Conservation (phyloP, 148 eudicot species). For the Fallopia convolvulus region DNA sequence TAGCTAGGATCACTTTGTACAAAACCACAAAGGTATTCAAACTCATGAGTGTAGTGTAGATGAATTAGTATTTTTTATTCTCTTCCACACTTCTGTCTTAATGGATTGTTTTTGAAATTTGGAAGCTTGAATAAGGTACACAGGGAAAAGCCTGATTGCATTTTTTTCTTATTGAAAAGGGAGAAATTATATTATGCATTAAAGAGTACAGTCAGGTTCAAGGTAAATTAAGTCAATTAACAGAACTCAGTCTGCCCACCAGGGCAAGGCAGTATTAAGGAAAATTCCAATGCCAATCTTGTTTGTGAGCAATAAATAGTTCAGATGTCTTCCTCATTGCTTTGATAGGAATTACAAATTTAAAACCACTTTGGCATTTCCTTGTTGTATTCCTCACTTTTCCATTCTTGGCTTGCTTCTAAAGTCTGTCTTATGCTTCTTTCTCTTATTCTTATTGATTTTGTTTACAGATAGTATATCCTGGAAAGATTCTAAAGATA, state of each 20-base stretch:
- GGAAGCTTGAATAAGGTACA: not conserved
- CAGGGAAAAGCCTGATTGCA: not conserved
- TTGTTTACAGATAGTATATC: constrained; percentile 54
- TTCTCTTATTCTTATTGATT: not conserved
- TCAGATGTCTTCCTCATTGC: not conserved
- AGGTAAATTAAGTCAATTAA: no score
- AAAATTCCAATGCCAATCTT: not conserved
- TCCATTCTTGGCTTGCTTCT: not conserved
- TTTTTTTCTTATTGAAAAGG: no score
- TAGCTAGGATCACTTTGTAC: not conserved
- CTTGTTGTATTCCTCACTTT: not conserved
- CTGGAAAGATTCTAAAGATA: constrained; percentile 57
- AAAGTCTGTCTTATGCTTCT: not conserved
- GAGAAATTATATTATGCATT: no score
- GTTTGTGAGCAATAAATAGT: not conserved
- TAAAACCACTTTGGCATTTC: not conserved
- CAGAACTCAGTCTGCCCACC: not conserved
- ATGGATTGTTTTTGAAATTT: not conserved
- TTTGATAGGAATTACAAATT: not conserved
- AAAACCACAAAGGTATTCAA: not conserved
- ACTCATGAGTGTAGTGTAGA: not conserved
- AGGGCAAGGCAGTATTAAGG: not conserved
- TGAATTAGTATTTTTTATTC: not conserved
- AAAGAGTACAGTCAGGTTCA: no score
- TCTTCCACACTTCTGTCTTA: not conserved